phyloP scores from a whole-genome alignment of 345 rosid species.

The Bretschneidera sinensis region DNA sequence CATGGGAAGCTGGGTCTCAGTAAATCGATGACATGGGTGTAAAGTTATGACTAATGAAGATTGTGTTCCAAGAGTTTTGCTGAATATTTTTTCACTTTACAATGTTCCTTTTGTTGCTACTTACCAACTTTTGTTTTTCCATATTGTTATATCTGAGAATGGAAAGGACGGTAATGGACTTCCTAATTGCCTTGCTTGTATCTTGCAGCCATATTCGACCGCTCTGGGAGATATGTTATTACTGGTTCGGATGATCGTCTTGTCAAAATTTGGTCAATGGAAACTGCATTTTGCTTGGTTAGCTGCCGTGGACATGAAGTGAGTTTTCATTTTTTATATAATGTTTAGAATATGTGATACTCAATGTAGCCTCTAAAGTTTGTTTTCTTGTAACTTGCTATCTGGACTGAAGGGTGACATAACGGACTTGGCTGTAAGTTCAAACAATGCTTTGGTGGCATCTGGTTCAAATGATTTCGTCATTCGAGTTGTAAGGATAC shows the following conservation, averaged over 20 bases:
- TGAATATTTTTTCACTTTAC: neutral
- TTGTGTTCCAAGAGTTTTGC: neutral
- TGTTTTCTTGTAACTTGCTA: conserved; percentile 15
- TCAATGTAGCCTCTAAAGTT: conserved; percentile 12
- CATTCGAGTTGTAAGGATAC: conserved; percentile 84
- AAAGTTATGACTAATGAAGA: neutral
- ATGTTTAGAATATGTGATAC: conserved; percentile 9
- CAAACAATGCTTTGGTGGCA: conserved; percentile 91
- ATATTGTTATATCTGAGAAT: neutral
- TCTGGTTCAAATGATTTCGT: conserved; percentile 97
- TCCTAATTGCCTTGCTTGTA: conserved; percentile 8
- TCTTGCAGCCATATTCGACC: conserved; percentile 86
- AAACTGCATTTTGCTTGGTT: conserved; percentile 98
- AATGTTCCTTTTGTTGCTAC: neutral
- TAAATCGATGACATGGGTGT: neutral
- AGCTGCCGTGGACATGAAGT: conserved; percentile 99
- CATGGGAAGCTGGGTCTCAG: neutral
- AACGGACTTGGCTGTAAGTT: conserved; percentile 94
- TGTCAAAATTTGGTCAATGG: conserved; percentile 99
- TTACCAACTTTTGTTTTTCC: neutral
- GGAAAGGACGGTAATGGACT: neutral
- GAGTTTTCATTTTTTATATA: conserved; percentile 33
- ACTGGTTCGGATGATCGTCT: conserved; percentile 99
- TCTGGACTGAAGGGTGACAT: conserved; percentile 77
- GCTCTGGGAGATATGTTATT: conserved; percentile 90